phyloP scores from a whole-genome alignment of 2,329 filamentous ascomycete species.

The Apiospora koreana region DNA sequence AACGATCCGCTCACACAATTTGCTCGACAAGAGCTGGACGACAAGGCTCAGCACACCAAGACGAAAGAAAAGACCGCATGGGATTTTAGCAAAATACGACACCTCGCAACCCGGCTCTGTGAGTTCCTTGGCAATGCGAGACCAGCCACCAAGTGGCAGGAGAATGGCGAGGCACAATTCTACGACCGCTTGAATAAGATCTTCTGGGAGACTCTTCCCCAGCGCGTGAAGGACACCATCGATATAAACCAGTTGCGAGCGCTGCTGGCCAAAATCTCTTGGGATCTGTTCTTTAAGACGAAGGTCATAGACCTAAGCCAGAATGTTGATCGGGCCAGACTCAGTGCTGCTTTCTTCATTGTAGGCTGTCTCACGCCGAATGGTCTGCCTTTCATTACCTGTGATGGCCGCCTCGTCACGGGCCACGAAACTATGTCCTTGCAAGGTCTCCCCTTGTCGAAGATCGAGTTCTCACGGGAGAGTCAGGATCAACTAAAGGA shows the following conservation, averaged over 20 bases:
- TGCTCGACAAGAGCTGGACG: constrained; percentile 48
- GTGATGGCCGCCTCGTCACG: constrained; percentile 59
- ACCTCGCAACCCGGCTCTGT: constrained; percentile 54
- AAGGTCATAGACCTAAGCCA: constrained; percentile 67
- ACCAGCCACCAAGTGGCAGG: constrained; percentile 61
- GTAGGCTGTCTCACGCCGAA: constrained; percentile 68
- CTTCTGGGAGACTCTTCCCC: constrained; percentile 47
- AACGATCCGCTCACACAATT: constrained; percentile 56
- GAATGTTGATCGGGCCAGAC: constrained; percentile 64
- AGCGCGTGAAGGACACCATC: constrained; percentile 65
- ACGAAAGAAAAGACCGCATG: constrained; percentile 46
- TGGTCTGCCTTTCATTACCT: constrained; percentile 62
- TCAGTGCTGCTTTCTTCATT: constrained; percentile 53
- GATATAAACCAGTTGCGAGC: constrained; percentile 62
- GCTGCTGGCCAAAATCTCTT: constrained; percentile 30
- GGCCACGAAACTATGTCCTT: constrained; percentile 64
- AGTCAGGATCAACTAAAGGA: constrained; percentile 63
- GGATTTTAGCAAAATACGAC: constrained; percentile 59
- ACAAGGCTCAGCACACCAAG: constrained; percentile 23
- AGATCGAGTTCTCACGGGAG: constrained; percentile 65
- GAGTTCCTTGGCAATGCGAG: constrained; percentile 53
- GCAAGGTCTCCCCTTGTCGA: constrained; percentile 68
- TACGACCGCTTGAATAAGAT: constrained; percentile 31
- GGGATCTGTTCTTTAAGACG: constrained; percentile 51
- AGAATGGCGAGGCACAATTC: constrained; percentile 45